These are phyloP conservation scores for Monosporozyma unispora DNA, from an alignment of 805 yeast genomes.

Conservation along the genomic window DNA sequence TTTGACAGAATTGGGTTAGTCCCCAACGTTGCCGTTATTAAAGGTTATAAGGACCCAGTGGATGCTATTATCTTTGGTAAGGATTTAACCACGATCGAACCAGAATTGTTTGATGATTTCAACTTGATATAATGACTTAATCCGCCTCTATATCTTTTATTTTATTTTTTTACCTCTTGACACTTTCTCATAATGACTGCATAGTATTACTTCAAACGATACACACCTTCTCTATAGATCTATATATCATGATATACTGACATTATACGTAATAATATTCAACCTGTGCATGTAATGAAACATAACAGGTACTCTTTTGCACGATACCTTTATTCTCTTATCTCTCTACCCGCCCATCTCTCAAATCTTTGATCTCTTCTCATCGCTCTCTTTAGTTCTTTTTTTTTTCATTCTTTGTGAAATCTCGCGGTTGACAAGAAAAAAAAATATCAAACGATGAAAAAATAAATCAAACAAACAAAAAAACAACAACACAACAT, in stretches of 20 bases:
- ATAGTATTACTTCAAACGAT: not conserved
- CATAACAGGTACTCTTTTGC: not conserved
- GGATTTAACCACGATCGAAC: slow-evolving; percentile 34
- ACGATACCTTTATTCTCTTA: not conserved
- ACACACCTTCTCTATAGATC: not conserved
- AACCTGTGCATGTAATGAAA: not conserved
- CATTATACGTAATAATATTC: not conserved
- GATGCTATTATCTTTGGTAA: slow-evolving; percentile 78
- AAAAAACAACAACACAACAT: not conserved
- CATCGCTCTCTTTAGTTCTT: too few species aligned
- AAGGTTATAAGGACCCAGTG: slow-evolving; percentile 52
- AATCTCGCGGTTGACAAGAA: not conserved
- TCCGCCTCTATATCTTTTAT: not conserved
- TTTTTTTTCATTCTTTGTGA: too few species aligned
- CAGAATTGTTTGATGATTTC: slow-evolving; percentile 19
- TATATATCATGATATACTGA: not conserved
- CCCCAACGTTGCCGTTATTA: slow-evolving; percentile 63
- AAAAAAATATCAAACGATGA: not conserved
- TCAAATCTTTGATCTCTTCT: too few species aligned
- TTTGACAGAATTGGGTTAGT: slow-evolving; percentile 71
- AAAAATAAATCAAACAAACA: not conserved
- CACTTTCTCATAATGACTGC: not conserved
- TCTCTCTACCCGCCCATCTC: not conserved
- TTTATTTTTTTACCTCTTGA: too few species aligned
- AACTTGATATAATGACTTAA: not conserved